Conservation (phyloP, 345 rosid species). For the Citropsis articulata region DNA sequence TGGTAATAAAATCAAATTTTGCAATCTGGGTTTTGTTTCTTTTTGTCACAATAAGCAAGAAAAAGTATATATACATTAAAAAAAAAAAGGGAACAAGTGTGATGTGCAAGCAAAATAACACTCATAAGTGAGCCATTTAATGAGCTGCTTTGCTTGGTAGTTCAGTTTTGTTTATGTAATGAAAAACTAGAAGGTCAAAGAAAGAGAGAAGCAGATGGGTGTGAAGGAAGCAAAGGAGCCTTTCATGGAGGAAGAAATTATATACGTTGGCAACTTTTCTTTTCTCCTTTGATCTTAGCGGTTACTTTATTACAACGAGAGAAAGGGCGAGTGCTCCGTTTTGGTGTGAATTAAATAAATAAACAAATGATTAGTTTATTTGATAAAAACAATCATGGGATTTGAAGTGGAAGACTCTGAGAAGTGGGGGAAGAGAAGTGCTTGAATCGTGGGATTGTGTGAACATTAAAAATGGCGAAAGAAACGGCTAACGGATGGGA, state of each 20-base stretch:
- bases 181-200: slow-evolving; percentile 7
- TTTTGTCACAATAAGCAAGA: background rate
- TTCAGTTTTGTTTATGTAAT: slow-evolving; percentile 28
- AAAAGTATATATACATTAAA: background rate
- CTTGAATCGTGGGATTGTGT: background rate
- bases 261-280: background rate
- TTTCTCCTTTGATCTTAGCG: background rate
- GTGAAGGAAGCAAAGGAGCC: slow-evolving; percentile 40
- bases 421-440: background rate
- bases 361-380: background rate
- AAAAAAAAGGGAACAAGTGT: slow-evolving; percentile 9
- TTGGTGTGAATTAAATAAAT: background rate
- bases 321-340: background rate
- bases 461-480: background rate
- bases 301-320: slow-evolving; percentile 10
- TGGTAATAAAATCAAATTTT: slow-evolving; percentile 25
- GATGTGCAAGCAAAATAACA: slow-evolving; percentile 24
- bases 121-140: slow-evolving; percentile 12
- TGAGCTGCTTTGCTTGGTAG: slow-evolving; percentile 43
- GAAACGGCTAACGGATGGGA: background rate
- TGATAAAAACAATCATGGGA: background rate
- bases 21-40: slow-evolving; percentile 22
- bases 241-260: slow-evolving; percentile 35
- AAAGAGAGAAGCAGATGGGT: slow-evolving; percentile 13
- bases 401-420: background rate